Evolutionary conservation across 2,329 filamentous ascomycete species (phyloP).

Genomic region (Lasiodiplodia citricola): DNA sequence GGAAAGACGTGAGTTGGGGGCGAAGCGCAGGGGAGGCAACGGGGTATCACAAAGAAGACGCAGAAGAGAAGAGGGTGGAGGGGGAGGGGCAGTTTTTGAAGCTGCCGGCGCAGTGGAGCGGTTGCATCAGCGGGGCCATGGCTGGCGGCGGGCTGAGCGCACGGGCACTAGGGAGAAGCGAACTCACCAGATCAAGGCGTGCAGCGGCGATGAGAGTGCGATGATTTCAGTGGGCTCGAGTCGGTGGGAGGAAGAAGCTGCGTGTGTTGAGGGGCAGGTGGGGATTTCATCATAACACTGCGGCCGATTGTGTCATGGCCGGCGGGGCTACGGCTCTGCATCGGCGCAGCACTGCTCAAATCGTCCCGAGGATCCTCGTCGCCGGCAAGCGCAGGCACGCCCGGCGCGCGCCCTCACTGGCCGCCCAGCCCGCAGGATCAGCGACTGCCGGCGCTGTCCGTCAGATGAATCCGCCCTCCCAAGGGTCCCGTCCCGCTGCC

Average conservation of each 20-base stretch:
- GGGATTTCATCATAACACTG: conserved; percentile 25
- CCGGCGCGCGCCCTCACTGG: neutral
- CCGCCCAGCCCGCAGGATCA: conserved; percentile 10
- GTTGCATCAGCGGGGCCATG: conserved; percentile 24
- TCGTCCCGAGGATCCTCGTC: conserved; percentile 22
- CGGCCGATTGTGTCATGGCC: conserved; percentile 25
- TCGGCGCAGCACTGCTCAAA: conserved; percentile 17
- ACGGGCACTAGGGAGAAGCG: conserved; percentile 7
- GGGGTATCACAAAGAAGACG: conserved; percentile 23
- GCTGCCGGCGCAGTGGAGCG: conserved; percentile 9
- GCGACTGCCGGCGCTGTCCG: conserved; percentile 7
- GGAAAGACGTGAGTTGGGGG: neutral
- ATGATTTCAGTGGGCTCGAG: conserved; percentile 23
- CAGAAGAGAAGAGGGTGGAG: conserved; percentile 19
- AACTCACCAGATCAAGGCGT: conserved; percentile 26
- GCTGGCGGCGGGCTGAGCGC: conserved; percentile 2
- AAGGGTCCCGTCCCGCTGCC: neutral
- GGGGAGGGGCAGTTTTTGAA: conserved; percentile 28
- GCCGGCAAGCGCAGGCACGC: conserved; percentile 5
- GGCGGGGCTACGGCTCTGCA: conserved; percentile 26
- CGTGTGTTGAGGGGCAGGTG: conserved; percentile 25
- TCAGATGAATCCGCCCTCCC: neutral
- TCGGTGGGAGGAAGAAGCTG: conserved; percentile 24
- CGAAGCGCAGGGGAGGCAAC: neutral
- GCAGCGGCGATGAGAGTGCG: conserved; percentile 16